Conservation (phyloP, 495 filamentous ascomycete genomes). For the Delitschia confertaspora region DNA sequence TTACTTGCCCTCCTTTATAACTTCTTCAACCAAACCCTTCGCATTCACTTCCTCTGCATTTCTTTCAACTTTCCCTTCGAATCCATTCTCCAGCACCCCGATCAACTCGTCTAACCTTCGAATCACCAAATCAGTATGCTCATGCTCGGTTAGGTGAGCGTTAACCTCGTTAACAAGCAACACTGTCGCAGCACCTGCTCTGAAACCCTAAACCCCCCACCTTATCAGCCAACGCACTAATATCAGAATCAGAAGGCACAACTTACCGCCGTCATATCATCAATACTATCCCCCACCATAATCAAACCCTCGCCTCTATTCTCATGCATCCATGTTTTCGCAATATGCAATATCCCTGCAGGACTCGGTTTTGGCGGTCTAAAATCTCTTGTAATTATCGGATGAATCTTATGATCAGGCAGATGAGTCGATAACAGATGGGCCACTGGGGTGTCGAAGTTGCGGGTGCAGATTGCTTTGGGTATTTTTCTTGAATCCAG, state of each 20-base stretch:
- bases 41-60: constrained; percentile 13
- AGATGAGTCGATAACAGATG: constrained; percentile 72
- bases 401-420: constrained; percentile 54
- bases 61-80: constrained; percentile 21
- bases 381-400: constrained; percentile 82
- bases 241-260: too few relatives aligned
- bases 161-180: constrained; percentile 78
- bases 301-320: constrained; percentile 36
- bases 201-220: too few relatives aligned
- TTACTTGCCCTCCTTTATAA: background rate
- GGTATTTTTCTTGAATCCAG: constrained; percentile 55
- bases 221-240: too few relatives aligned
- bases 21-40: constrained; percentile 7
- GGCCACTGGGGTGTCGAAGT: constrained; percentile 68
- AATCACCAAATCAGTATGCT: constrained; percentile 59
- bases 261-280: constrained; percentile 92
- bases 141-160: constrained; percentile 58
- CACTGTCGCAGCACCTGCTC: constrained; percentile 82
- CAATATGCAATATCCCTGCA: constrained; percentile 79
- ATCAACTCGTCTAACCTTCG: constrained; percentile 32
- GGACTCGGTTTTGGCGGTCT: constrained; percentile 80
- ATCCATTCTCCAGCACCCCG: constrained; percentile 30
- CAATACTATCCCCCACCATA: constrained; percentile 79
- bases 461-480: constrained; percentile 87
- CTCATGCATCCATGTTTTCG: constrained; percentile 31